Base-by-base conservation (phyloP, 139 green algal genomes). In the Auxenochlorella protothecoides region DNA sequence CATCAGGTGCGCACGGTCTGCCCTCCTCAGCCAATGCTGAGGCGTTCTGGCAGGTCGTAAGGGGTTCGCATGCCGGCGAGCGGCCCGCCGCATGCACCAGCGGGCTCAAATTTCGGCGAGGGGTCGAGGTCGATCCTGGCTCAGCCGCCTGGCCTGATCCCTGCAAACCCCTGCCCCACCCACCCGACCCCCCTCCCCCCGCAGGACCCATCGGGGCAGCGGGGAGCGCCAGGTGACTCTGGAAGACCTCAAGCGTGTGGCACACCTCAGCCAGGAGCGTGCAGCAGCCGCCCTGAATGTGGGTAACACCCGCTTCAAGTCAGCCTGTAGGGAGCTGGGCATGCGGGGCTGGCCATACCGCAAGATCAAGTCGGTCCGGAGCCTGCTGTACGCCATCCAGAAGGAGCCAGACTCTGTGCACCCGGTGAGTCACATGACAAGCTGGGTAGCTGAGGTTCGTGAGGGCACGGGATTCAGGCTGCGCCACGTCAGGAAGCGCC, bases 301-400 rank as follows among this genome's bases (percentile, higher is more conserved):
- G 2, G 72, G 72, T 5, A 76, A 76, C 53, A 76, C 72, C 9
- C 64, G 72, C 5, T 76, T 76, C 2, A 76, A 76, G 53, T 70
- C 52, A n/a, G 72, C 72, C 27, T 65, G 44, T 9, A 7, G 72
- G 8, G 12, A 76, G 62, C 72, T 76, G 14, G 72, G 72, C 12
- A 72, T 76, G 63, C 62, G 14, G 44, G 10, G 10, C 9, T 76
- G 72, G 72, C 72, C 72, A 9, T 76, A 76, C 16, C 12, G 72
- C 12, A 71, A 72, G 6, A 76, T 76, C 63, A 76, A 76, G 51
- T 71, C 63, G 12, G 59, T 76, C 10, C 56, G 65, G 65, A 76
- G 59, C 59, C 51, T 76, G 55, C 63, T 51, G 8, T 51, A 14
- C 27, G 63, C 59, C 5, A 14, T 76, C 4, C 10, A 71, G 51